Percentiles rank a stretch among this genome's conserved stretches.
Conservation (phyloP, 257 asterid species). For the Buddleja alternifolia region DNA sequence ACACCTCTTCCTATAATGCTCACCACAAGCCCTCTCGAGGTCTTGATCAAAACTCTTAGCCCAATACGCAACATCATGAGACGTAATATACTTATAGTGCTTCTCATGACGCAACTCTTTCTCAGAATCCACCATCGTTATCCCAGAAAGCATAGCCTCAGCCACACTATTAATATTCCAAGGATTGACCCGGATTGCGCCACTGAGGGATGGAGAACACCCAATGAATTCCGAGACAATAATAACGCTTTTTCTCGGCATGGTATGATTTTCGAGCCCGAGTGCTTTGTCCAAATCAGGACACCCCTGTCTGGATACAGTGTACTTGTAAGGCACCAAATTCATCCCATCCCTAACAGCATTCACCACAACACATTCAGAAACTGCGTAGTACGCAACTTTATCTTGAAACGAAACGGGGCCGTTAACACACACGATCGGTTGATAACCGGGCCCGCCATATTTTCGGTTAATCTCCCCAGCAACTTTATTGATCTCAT, state of each 20-base stretch:
- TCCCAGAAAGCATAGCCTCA: constrained; percentile 61
- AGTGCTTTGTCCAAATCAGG: constrained; percentile 55
- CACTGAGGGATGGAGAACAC: constrained; percentile 92
- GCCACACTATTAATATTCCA: constrained; percentile 75
- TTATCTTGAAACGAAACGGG: constrained; percentile 69
- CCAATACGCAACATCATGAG: constrained; percentile 89
- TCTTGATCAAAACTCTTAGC: constrained; percentile 78
- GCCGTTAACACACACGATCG: constrained; percentile 67
- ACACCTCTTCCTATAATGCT: constrained; percentile 70
- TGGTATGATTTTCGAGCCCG: constrained; percentile 33
- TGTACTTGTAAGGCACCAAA: constrained; percentile 82
- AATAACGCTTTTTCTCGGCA: constrained; percentile 62
- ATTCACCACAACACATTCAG: constrained; percentile 87
- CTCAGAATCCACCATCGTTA: constrained; percentile 63
- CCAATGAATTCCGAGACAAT: constrained; percentile 88
- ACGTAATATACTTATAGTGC: constrained; percentile 67
- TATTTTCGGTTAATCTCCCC: constrained; percentile 47
- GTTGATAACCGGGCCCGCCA: constrained; percentile 55
- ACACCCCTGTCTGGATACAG: constrained; percentile 72
- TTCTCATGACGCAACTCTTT: constrained; percentile 80
- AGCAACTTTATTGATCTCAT: constrained; percentile 59
- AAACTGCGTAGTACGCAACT: constrained; percentile 62
- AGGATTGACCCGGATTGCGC: constrained; percentile 86
- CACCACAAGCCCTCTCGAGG: constrained; percentile 68
- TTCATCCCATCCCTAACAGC: constrained; percentile 95